Evolutionary conservation across 1,139 yeast genomes (phyloP), one percentile per base, ranked within the genome.

Genomic region (Schizosaccharomyces versatilis): DNA sequence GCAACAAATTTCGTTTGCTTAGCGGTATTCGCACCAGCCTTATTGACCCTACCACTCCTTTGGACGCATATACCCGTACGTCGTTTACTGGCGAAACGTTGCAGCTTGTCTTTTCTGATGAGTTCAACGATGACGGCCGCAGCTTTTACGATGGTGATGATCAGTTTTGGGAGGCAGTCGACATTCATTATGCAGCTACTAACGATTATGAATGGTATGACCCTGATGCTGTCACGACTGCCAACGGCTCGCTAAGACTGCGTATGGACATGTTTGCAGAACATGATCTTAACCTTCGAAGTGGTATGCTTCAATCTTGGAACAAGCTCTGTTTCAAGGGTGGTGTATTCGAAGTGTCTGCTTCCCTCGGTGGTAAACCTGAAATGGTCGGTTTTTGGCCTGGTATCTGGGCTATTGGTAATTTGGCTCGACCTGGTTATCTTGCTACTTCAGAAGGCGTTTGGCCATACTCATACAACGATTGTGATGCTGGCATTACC

Each of bases 251-350:
- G 1, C 68, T 83, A 51, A 69, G 70, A 53, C 63, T 84, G n/a
- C 71, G 78, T 55, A 69, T 84, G 76, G 94, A 84, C 63, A 86
- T 93, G 3, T 80, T 69, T 64, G 69, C 75, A 59, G 81, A 79
- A 64, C 90, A 84, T 66, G 73, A 79, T 61, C 69, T 84, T 59
- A 79, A 75, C 63, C 84, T 84, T 67, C 73, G 94, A 59, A 80
- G 90, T 0, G 94, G 85, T 14, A 84, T 84, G 94, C 62, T 84
- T 15, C 94, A 84, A 67, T 70, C 78, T 47, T 84, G 95, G 95
- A 84, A 84, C 66, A 76, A 80, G 65, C 58, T 84, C 63, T 84
- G 95, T 66, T 82, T 81, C 62, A 79, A 85, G 10, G 84, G 84
- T 65, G 94, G 94, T 3, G 65, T 71, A 51, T 62, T 84, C 39